These are phyloP conservation scores for Intubia oerlemansii DNA, from an alignment of 2,329 filamentous ascomycete genomes.

Conservation along the genomic window DNA sequence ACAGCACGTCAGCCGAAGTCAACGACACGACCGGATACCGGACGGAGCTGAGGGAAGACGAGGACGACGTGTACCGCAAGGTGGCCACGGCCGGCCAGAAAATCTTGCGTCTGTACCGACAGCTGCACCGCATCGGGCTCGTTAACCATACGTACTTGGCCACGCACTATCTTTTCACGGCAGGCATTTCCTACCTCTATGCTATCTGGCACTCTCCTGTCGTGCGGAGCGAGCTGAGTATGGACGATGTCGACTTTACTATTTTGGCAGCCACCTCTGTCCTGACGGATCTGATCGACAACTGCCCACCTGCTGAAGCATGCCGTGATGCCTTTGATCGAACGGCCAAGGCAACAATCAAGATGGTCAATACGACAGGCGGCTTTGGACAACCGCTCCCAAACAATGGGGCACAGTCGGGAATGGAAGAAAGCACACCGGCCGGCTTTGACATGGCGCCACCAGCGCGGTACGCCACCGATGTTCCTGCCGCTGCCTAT, in stretches of 20 bases:
- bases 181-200: constrained; percentile 87
- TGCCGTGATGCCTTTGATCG: constrained; percentile 88
- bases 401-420: too few relatives aligned
- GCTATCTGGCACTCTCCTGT: constrained; percentile 91
- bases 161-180: constrained; percentile 94
- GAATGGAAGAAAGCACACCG: too few relatives aligned
- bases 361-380: constrained; percentile 78
- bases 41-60: constrained; percentile 52
- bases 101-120: constrained; percentile 74
- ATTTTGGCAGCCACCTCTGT: constrained; percentile 86
- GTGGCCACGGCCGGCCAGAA: constrained; percentile 89
- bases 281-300: constrained; percentile 75
- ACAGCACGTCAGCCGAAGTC: constrained; percentile 41
- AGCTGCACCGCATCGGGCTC: constrained; percentile 67
- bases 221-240: constrained; percentile 65
- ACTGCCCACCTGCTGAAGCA: constrained; percentile 85
- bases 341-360: constrained; percentile 85
- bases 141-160: constrained; percentile 94
- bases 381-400: constrained; percentile 58
- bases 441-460: too few relatives aligned
- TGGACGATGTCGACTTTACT: constrained; percentile 96
- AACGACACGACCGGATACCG: constrained; percentile 40
- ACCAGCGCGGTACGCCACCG: too few relatives aligned
- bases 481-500: too few relatives aligned
- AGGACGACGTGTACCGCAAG: constrained; percentile 82